Conservation (phyloP, 768 basidiomycete genomes). For the Russula brevipes region DNA sequence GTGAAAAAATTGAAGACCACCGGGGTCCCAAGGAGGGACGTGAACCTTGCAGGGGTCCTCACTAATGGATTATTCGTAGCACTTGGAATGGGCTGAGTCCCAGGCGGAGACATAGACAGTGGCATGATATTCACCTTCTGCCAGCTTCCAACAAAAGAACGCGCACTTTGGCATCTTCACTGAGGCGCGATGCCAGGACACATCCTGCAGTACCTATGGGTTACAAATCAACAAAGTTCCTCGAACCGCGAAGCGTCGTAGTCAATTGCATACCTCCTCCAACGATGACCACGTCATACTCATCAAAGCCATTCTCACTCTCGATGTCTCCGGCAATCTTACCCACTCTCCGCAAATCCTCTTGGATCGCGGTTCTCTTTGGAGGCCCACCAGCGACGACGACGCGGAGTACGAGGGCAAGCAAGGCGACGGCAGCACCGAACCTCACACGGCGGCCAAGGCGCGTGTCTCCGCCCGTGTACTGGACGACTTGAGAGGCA, state of each 20-base stretch:
- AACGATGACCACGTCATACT: conserved; percentile 36
- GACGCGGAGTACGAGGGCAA: conserved; percentile 1
- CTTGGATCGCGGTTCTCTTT: conserved; percentile 6
- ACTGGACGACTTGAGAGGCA: neutral
- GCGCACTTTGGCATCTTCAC: conserved; percentile 48
- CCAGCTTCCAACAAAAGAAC: conserved; percentile 60
- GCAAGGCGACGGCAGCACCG: neutral
- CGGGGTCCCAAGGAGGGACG: conserved; percentile 39
- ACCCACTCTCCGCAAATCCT: conserved; percentile 4
- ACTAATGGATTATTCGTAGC: conserved; percentile 9
- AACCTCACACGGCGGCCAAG: conserved; percentile 10
- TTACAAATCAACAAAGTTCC: neutral
- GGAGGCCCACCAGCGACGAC: neutral
- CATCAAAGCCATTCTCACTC: conserved; percentile 25
- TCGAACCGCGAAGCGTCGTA: neutral
- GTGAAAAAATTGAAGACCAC: conserved; percentile 55
- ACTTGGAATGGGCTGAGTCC: neutral
- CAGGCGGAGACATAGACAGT: neutral
- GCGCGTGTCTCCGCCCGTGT: conserved; percentile 9
- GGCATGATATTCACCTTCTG: conserved; percentile 42
- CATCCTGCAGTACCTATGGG: conserved; percentile 54
- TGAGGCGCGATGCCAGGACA: conserved; percentile 53
- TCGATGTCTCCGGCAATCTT: conserved; percentile 2
- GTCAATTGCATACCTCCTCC: conserved; percentile 32
- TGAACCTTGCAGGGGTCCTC: conserved; percentile 24